Percentiles rank a stretch among this genome's conserved stretches.
Evolutionary conservation across 495 filamentous ascomycete genomes (phyloP).

Genomic region (Neurospora tetraspora): DNA sequence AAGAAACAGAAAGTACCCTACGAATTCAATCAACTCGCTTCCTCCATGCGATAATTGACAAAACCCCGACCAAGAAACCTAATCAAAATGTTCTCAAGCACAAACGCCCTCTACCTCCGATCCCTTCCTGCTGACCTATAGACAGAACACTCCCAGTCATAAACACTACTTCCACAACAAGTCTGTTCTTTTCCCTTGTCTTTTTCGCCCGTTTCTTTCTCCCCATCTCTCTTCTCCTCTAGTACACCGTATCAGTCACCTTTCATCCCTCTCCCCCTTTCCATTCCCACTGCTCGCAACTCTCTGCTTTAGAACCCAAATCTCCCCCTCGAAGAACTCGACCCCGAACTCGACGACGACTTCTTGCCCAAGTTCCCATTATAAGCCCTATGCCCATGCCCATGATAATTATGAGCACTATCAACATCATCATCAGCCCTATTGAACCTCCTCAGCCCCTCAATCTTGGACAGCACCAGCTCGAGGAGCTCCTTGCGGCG

Average conservation of each 20-base stretch:
- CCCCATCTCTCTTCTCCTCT: background rate
- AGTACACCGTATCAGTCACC: background rate
- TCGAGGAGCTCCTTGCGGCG: conserved; percentile 86
- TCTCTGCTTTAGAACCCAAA: background rate
- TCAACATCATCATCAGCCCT: conserved; percentile 5
- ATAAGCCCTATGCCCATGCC: background rate
- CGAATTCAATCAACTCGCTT: background rate
- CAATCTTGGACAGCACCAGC: conserved; percentile 87
- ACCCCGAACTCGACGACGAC: background rate
- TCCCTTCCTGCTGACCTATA: background rate
- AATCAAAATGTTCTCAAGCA: background rate
- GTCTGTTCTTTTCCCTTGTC: background rate
- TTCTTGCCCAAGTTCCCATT: background rate
- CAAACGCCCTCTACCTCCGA: background rate
- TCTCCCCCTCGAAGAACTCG: background rate
- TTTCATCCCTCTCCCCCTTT: background rate
- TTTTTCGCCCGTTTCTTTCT: background rate
- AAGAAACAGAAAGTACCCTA: background rate
- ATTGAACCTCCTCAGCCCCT: conserved; percentile 72
- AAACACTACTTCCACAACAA: background rate
- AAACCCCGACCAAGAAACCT: background rate
- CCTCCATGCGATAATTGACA: background rate
- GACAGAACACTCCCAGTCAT: background rate
- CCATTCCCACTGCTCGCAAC: background rate
- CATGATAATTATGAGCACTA: background rate